A percentile compares a stretch with the other conserved stretches of the same genome.
Conservation (phyloP, 352 stramenopile species). For the Pythium insidiosum region DNA sequence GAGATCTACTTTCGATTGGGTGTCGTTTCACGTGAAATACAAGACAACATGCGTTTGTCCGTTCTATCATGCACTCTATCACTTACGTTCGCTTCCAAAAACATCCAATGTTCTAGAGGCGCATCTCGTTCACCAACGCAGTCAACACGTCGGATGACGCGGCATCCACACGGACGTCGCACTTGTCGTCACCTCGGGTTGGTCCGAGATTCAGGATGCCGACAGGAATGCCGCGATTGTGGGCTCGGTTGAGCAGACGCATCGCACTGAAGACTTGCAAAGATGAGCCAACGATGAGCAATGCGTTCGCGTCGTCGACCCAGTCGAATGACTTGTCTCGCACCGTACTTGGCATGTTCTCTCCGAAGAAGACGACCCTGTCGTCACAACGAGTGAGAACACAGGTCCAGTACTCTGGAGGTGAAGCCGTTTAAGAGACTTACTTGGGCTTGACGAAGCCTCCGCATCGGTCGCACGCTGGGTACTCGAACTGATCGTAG, state of each 20-base stretch:
- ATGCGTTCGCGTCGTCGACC: constrained; percentile 76
- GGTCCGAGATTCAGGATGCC: constrained; percentile 85
- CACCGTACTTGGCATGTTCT: constrained; percentile 84
- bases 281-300: constrained; percentile 92
- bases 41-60: too few relatives aligned
- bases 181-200: constrained; percentile 80
- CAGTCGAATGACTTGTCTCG: constrained; percentile 58
- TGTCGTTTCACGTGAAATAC: too few relatives aligned
- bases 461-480: constrained; percentile 56
- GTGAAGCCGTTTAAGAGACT: too few relatives aligned
- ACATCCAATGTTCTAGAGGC: too few relatives aligned
- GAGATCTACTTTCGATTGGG: neutral
- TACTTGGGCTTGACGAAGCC: constrained; percentile 79
- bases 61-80: too few relatives aligned
- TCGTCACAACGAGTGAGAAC: neutral
- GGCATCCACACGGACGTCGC: constrained; percentile 63
- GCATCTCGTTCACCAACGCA: constrained; percentile 18
- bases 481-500: constrained; percentile 80
- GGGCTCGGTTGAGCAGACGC: constrained; percentile 83
- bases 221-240: constrained; percentile 51
- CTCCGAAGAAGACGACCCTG: constrained; percentile 96
- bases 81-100: too few relatives aligned
- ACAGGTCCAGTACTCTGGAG: too few relatives aligned
- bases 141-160: constrained; percentile 46
- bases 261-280: constrained; percentile 94